Evolutionary conservation across 2,329 filamentous ascomycete species (phyloP), one percentile per base, ranked within the genome.

Genomic region (Fusarium sp.): DNA sequence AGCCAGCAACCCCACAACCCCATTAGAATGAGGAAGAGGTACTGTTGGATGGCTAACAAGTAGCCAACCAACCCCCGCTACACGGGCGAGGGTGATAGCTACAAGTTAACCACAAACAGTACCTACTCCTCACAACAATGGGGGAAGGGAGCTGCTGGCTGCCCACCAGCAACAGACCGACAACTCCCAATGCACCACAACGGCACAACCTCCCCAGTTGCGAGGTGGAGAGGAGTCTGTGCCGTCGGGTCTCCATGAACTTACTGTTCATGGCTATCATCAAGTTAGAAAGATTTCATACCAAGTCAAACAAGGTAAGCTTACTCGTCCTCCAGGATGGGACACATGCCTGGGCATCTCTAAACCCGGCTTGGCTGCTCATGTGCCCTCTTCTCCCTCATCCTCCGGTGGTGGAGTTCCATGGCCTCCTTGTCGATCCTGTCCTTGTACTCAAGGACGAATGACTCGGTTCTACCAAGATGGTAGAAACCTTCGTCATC

Each of bases 401-500:
- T 58, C 27, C 33, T 76, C 67, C 6, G 63, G 10, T 78, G 25
- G 20, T 82, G 80, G 36, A 69, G 75, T 27, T 66, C 64, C 69
- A 82, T 75, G 2, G 84, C 84, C 33, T 75, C 76, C 4, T 80
- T 68, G 5, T 82, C 83, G 10, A 89, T 81, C 13, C 75, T 74
- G 11, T 81, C 68, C 80, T 86, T 85, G 47, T 85, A 78, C 1
- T 74, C 65, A 7, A 62, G 18, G 4, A 90, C 82, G 70, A 88
- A 91, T 1, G 70, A 66, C 6, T 73, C 71, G 3, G 89, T 84
- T 2, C 78, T 76, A 0, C 85, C 84, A 29, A 85, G 77, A 63
- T 86, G 76, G 65, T 85, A 89, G n/a, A 85, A 78, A 0, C 87
- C 88, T 6, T 85, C 72, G 0, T 73, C 69, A 29, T 84, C 79